These are phyloP conservation scores for Onygenales sp. DNA, from an alignment of 2,329 filamentous ascomycete genomes.

Conservation along the genomic window DNA sequence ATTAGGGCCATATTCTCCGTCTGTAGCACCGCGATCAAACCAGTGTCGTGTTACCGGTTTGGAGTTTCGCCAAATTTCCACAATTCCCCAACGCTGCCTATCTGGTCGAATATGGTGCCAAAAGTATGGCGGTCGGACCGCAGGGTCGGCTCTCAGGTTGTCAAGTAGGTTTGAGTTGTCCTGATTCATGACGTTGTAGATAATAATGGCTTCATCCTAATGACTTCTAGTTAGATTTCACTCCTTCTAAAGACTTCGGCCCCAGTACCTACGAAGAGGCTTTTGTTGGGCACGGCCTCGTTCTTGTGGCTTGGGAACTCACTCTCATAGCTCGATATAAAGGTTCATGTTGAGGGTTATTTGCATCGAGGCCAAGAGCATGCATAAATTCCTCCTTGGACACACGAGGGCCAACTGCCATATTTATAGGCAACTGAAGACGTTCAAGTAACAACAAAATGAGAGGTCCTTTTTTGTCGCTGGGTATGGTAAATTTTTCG, in stretches of 20 bases:
- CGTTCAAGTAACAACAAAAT: constrained; percentile 2
- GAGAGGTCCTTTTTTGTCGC: background rate
- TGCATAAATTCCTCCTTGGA: constrained; percentile 40
- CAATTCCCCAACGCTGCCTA: constrained; percentile 31
- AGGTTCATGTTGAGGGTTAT: constrained; percentile 34
- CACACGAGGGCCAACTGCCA: constrained; percentile 33
- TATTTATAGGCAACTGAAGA: constrained; percentile 7
- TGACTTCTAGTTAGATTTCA: background rate
- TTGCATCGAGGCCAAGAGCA: constrained; percentile 31
- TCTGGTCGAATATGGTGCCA: constrained; percentile 39
- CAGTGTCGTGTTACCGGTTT: constrained; percentile 27
- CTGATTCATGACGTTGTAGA: constrained; percentile 34
- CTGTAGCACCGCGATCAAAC: constrained; percentile 32
- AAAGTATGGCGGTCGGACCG: constrained; percentile 33
- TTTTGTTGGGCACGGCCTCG: background rate
- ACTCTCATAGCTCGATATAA: constrained; percentile 38
- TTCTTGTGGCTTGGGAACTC: constrained; percentile 13
- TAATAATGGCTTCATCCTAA: constrained; percentile 36
- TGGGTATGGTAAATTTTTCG: background rate
- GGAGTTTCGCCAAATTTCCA: constrained; percentile 34
- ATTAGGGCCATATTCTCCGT: constrained; percentile 36
- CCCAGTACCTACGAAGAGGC: constrained; percentile 1
- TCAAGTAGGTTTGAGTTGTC: constrained; percentile 33
- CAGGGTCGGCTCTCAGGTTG: constrained; percentile 26
- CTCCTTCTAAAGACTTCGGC: background rate